Percentiles rank a stretch among this genome's conserved stretches.
These are phyloP conservation scores for Plasmodium knowlesi DNA, from an alignment of 169 alveolate genomes.

Conservation along the genomic window DNA sequence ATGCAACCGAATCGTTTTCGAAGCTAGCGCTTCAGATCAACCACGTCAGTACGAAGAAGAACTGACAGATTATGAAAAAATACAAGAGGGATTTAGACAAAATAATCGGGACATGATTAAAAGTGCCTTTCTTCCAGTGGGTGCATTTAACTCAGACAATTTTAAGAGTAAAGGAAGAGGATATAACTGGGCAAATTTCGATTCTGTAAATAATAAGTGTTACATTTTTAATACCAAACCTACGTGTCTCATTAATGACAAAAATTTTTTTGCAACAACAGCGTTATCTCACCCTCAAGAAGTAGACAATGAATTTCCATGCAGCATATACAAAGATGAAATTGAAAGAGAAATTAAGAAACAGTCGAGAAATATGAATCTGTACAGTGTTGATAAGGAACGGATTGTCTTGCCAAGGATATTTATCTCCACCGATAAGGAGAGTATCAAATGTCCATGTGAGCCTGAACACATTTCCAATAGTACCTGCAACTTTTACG, in stretches of 20 bases:
- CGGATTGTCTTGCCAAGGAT: conserved; percentile 74
- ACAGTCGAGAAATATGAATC: neutral
- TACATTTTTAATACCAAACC: conserved; percentile 77
- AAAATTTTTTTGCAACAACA: conserved; percentile 80
- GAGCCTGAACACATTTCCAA: conserved; percentile 18
- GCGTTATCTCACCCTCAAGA: conserved; percentile 81
- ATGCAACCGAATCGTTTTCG: conserved; percentile 80
- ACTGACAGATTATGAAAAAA: conserved; percentile 49
- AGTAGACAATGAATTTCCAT: conserved; percentile 79
- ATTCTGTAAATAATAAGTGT: conserved; percentile 60
- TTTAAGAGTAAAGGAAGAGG: conserved; percentile 80
- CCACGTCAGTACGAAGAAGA: conserved; percentile 66
- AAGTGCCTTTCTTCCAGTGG: conserved; percentile 66
- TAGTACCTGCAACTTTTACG: conserved; percentile 30
- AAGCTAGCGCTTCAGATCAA: conserved; percentile 81
- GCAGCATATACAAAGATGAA: conserved; percentile 76
- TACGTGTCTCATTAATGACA: conserved; percentile 79
- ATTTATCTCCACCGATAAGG: conserved; percentile 50
- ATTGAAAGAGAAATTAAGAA: conserved; percentile 17
- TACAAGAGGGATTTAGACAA: conserved; percentile 14
- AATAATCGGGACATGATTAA: conserved; percentile 26
- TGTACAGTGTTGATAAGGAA: neutral
- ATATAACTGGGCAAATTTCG: conserved; percentile 84
- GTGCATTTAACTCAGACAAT: conserved; percentile 52
- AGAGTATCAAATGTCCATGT: conserved; percentile 61